These are phyloP conservation scores for Nepenthes mirabilis DNA, from an alignment of 148 eudicot species.

Conservation along the genomic window DNA sequence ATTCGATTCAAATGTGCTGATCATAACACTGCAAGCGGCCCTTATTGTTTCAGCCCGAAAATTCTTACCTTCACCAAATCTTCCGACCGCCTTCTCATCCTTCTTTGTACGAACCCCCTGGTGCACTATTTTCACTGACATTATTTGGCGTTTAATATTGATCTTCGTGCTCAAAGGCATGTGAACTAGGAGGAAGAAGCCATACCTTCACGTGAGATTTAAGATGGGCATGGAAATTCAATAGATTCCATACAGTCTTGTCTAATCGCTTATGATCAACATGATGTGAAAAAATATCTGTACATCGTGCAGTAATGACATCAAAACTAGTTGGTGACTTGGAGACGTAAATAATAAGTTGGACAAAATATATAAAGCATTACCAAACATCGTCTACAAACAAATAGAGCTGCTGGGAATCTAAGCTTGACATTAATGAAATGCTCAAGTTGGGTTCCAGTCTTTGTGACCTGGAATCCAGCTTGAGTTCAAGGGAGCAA, in stretches of 20 bases:
- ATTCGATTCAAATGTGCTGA: neutral
- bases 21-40: neutral
- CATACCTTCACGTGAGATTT: constrained; percentile 78
- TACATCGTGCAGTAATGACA: neutral
- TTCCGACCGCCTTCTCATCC: constrained; percentile 58
- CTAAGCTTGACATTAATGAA: neutral
- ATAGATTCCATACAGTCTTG: constrained; percentile 74
- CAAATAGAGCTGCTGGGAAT: neutral
- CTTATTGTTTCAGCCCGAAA: neutral
- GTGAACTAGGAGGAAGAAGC: neutral
- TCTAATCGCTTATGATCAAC: constrained; percentile 64
- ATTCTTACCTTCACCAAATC: constrained; percentile 58
- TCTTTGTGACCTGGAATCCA: too few species aligned
- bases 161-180: neutral
- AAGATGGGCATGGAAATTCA: constrained; percentile 67
- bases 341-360: too few species aligned
- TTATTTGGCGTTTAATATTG: neutral
- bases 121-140: constrained; percentile 42
- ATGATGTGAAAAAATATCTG: constrained; percentile 68
- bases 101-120: constrained; percentile 63
- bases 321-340: neutral
- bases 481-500: too few species aligned
- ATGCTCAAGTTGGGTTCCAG: too few species aligned
- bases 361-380: neutral
- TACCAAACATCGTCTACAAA: neutral